These are phyloP conservation scores for Aureobasidium sp. DNA, from an alignment of 2,329 filamentous ascomycete species.

Conservation along the genomic window DNA sequence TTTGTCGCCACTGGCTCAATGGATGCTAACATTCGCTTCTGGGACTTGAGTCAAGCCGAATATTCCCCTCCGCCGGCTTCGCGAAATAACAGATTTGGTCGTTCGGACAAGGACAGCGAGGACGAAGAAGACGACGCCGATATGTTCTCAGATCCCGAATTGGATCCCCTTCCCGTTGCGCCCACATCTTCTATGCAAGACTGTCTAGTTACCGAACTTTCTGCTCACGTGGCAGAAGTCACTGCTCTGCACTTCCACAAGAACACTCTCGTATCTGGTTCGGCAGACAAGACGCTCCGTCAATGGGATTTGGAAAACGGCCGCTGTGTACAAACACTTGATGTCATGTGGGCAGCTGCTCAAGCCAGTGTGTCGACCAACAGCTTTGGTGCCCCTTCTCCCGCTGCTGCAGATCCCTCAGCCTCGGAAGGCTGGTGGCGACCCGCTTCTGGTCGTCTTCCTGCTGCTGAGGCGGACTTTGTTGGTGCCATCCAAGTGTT, in stretches of 20 bases:
- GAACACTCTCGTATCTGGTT: slow-evolving; percentile 87
- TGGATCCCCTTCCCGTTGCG: slow-evolving; percentile 36
- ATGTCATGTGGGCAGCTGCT: slow-evolving; percentile 95
- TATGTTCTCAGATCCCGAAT: slow-evolving; percentile 2
- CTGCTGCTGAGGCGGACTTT: slow-evolving; percentile 72
- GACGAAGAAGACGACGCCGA: slow-evolving; percentile 13
- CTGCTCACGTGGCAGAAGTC: slow-evolving; percentile 87
- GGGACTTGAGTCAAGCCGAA: slow-evolving; percentile 85
- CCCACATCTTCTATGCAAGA: slow-evolving; percentile 74
- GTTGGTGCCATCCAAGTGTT: slow-evolving; percentile 93
- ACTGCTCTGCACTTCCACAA: slow-evolving; percentile 87
- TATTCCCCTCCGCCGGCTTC: slow-evolving; percentile 62
- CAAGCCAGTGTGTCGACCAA: slow-evolving; percentile 64
- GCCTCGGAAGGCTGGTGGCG: slow-evolving; percentile 54
- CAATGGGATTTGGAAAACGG: slow-evolving; percentile 98
- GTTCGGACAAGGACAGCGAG: slow-evolving; percentile 42
- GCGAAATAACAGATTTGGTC: slow-evolving; percentile 39
- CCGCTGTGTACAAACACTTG: slow-evolving; percentile 93
- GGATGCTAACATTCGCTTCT: slow-evolving; percentile 88
- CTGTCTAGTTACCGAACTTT: slow-evolving; percentile 78
- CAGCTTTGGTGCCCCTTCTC: slow-evolving; percentile 13
- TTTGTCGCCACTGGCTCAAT: slow-evolving; percentile 89
- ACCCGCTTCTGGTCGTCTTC: slow-evolving; percentile 47
- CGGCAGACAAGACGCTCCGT: slow-evolving; percentile 90
- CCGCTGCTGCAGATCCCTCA: slow-evolving; percentile 1